These are phyloP conservation scores for Podospora australis DNA, from an alignment of 495 filamentous ascomycete genomes.

Conservation along the genomic window DNA sequence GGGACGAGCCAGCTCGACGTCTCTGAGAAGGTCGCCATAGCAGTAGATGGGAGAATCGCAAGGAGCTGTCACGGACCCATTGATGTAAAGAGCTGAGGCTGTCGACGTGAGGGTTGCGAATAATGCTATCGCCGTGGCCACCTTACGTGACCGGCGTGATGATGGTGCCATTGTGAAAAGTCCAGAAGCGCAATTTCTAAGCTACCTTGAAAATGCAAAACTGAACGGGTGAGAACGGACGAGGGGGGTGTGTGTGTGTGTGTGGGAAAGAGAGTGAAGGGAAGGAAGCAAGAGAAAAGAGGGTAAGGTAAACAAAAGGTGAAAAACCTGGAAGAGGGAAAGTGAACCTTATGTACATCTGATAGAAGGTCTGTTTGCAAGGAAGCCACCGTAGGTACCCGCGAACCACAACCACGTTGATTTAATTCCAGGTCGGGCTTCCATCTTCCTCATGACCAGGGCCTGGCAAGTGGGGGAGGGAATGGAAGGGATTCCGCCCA, in stretches of 20 bases:
- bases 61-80: conserved; percentile 40
- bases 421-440: no score
- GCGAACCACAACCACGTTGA: no score
- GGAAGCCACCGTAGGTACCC: no score
- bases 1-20: conserved; percentile 41
- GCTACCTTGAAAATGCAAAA: background rate
- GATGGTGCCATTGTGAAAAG: conserved; percentile 15
- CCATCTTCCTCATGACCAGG: no score
- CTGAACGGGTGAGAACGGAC: background rate
- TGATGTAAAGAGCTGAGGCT: conserved; percentile 35
- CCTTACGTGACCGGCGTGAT: background rate
- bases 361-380: no score
- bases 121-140: conserved; percentile 6
- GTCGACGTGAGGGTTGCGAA: conserved; percentile 19
- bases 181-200: no score
- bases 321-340: no score
- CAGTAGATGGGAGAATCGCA: conserved; percentile 48
- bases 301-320: no score
- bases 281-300: background rate
- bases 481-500: no score
- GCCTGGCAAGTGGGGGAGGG: no score
- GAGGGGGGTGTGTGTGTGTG: background rate
- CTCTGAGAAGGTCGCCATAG: conserved; percentile 40
- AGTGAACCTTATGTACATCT: no score
- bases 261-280: background rate